Percentiles rank a stretch among this genome's conserved stretches.
phyloP scores from a whole-genome alignment of 176 grass and related monocot species.

The Triticum timopheevii region DNA sequence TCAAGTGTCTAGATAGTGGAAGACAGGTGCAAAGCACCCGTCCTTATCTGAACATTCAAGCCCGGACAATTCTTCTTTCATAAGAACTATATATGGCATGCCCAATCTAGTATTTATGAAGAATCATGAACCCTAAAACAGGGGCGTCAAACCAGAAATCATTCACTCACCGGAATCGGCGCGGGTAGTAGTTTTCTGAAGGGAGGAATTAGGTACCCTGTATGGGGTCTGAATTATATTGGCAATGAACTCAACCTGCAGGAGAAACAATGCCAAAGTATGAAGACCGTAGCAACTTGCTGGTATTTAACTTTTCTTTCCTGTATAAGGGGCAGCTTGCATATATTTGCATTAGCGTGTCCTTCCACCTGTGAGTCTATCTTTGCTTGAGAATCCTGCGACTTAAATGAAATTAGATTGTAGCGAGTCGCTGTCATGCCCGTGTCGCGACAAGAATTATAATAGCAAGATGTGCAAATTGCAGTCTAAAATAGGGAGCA shows the following conservation, averaged over 20 bases:
- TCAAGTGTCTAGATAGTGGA: neutral
- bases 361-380: neutral
- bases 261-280: neutral
- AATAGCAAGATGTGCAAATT: constrained; percentile 34
- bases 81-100: neutral
- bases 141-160: neutral
- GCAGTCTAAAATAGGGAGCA: neutral
- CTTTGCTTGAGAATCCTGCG: constrained; percentile 35
- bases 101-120: neutral
- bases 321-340: too few relatives aligned
- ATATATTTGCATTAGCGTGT: constrained; percentile 20
- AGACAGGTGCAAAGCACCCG: neutral
- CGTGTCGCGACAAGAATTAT: neutral
- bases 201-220: neutral
- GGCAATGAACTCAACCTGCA: constrained; percentile 7
- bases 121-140: constrained; percentile 14
- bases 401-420: neutral
- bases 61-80: neutral
- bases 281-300: neutral
- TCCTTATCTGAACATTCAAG: neutral
- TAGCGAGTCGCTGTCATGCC: constrained; percentile 18
- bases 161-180: neutral
- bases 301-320: neutral
- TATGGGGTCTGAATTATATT: neutral
- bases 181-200: constrained; percentile 18